Evolutionary conservation across 495 filamentous ascomycete species (phyloP).

Genomic region (Penicillium coprophilum): DNA sequence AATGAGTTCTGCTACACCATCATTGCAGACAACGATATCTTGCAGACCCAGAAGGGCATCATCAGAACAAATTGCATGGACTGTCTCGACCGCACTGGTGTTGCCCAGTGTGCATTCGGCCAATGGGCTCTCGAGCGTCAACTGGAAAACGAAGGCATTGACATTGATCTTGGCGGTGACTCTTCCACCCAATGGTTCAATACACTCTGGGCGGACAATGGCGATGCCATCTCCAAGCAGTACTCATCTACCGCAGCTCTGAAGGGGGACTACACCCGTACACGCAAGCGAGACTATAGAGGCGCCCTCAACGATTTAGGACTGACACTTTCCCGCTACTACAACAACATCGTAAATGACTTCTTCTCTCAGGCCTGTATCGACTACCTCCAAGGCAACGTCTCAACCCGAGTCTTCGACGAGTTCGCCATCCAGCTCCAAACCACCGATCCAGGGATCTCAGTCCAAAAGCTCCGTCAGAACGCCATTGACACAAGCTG

Average conservation of each 20-base stretch:
- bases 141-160: conserved; percentile 69
- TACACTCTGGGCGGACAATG: conserved; percentile 93
- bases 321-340: conserved; percentile 68
- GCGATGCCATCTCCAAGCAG: conserved; percentile 57
- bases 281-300: conserved; percentile 83
- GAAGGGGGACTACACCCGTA: conserved; percentile 94
- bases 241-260: conserved; percentile 89
- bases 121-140: conserved; percentile 74
- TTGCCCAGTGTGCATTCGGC: conserved; percentile 84
- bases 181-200: conserved; percentile 88
- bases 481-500: conserved; percentile 84
- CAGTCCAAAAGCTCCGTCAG: conserved; percentile 76
- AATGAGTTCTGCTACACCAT: conserved; percentile 65
- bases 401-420: conserved; percentile 75
- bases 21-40: conserved; percentile 49
- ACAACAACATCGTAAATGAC: conserved; percentile 87
- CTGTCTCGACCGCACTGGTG: conserved; percentile 90
- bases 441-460: conserved; percentile 82
- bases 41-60: conserved; percentile 66
- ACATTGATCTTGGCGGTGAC: conserved; percentile 65
- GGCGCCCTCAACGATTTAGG: conserved; percentile 93
- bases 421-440: conserved; percentile 91
- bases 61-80: conserved; percentile 97
- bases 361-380: conserved; percentile 94
- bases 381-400: conserved; percentile 90